Evolutionary conservation across 2,329 filamentous ascomycete species (phyloP).

Genomic region (Diaporthe eres): DNA sequence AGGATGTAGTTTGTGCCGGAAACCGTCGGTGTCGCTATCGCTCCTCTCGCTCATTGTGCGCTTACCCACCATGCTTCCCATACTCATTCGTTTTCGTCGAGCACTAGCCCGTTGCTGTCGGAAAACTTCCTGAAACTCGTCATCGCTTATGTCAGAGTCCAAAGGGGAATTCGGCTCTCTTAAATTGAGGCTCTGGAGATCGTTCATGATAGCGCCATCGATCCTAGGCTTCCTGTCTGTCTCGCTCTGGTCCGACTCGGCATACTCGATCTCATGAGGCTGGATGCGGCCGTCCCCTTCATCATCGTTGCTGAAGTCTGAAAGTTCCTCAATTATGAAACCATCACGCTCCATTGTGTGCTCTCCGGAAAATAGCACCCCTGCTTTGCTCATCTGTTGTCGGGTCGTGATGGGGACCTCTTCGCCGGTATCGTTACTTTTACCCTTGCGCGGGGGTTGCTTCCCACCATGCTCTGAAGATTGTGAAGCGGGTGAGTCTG

Average conservation of each 20-base stretch:
- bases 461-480: background rate
- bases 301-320: too few relatives aligned
- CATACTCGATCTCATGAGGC: too few relatives aligned
- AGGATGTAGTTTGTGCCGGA: constrained; percentile 54
- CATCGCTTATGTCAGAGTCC: constrained; percentile 58
- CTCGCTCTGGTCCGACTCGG: too few relatives aligned
- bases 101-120: constrained; percentile 58
- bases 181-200: too few relatives aligned
- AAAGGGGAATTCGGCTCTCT: too few relatives aligned
- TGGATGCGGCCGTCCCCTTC: too few relatives aligned
- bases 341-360: background rate
- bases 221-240: too few relatives aligned
- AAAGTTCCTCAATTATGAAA: too few relatives aligned
- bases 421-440: background rate
- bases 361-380: background rate
- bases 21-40: constrained; percentile 61
- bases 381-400: background rate
- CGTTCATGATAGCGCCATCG: too few relatives aligned
- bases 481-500: background rate
- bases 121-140: constrained; percentile 54
- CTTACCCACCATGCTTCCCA: constrained; percentile 66
- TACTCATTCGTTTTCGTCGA: too few relatives aligned
- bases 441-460: background rate
- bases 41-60: constrained; percentile 67
- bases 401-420: background rate